phyloP scores from a whole-genome alignment of 495 filamentous ascomycete genomes.

The Penicillium desertorum region DNA sequence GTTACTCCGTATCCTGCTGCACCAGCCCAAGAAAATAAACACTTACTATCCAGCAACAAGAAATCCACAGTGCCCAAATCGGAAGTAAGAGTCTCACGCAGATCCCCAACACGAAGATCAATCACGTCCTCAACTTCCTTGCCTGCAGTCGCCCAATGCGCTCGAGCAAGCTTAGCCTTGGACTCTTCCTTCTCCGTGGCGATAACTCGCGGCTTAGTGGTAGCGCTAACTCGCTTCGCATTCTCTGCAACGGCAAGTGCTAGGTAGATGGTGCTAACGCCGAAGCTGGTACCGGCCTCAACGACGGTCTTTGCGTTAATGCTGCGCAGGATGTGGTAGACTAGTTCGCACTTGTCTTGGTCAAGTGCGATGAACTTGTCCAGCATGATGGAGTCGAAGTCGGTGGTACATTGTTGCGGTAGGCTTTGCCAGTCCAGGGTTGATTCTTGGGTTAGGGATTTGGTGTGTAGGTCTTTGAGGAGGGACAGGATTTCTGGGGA shows the following conservation, averaged over 20 bases:
- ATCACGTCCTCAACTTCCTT: conserved; percentile 44
- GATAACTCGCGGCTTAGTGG: conserved; percentile 45
- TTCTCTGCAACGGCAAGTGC: conserved; percentile 49
- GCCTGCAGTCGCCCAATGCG: conserved; percentile 51
- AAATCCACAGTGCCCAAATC: conserved; percentile 52
- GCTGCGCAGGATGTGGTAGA: conserved; percentile 50
- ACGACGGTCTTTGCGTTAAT: conserved; percentile 50
- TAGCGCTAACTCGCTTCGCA: conserved; percentile 24
- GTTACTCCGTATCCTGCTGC: too few species aligned
- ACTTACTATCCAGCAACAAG: conserved; percentile 56
- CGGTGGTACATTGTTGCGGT: conserved; percentile 15
- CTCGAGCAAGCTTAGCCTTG: conserved; percentile 47
- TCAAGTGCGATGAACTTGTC: conserved; percentile 59
- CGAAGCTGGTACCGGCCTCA: conserved; percentile 59
- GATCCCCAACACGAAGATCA: conserved; percentile 55
- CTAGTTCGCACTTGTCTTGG: conserved; percentile 53
- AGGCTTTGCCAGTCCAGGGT: conserved; percentile 19
- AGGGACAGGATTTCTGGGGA: conserved; percentile 22
- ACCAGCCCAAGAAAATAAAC: background rate
- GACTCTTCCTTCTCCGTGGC: conserved; percentile 56
- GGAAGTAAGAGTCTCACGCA: conserved; percentile 50
- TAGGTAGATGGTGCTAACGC: conserved; percentile 61
- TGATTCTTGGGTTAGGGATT: conserved; percentile 34
- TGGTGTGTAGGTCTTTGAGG: conserved; percentile 29
- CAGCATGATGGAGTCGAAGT: conserved; percentile 40